Base-by-base conservation (phyloP, 1,284 basidiomycete genomes). In the Hemileia vastatrix region DNA sequence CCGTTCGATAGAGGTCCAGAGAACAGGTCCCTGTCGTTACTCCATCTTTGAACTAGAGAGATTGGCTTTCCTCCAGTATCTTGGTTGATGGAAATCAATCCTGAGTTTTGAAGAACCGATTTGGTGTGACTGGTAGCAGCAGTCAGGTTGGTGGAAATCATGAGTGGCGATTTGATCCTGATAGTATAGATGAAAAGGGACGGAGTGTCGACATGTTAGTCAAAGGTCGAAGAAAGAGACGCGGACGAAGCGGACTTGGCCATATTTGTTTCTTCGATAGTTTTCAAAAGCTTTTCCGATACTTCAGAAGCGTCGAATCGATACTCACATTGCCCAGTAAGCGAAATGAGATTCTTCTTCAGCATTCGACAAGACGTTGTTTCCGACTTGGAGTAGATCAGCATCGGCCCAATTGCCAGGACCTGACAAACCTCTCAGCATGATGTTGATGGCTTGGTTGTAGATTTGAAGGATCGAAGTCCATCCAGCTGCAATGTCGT, bases 1-100 rank as follows among this genome's bases (percentile, higher is more conserved):
- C 68, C 68, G 33, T 69, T 69, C 24, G 43, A 31, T 1, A 70
- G 61, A 15, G 54, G 58, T 3, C 68, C 68, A 11, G 63, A 55
- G 33, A 66, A 61, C 18, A 70, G 55, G 49, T 70, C 68, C 19
- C 47, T 62, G 33, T 69, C 64, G 33, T 55, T 50, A 6, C 64
- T 65, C 36, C 65, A 65, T 1, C 68, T 32, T 54, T 33, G 31
- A 33, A 32, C 21, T 15, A 33, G 21, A 21, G 52, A 8, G 21
- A 33, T 32, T 44, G 52, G 52, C 31, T 44, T 24, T 32, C 52
- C 31, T 11, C 9, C 36, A 40, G 36, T 15, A 40, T 40, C 36
- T 40, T 40, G 36, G 15, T 40, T 40, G 36, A 40, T 40, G 8
- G 36, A 9, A 11, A 40, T 9, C 9, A 40, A 15, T 40, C 15